Percentiles rank a stretch among this genome's conserved stretches.
Conservation (phyloP, 2,329 filamentous ascomycete genomes). For the Xylaria sp. region DNA sequence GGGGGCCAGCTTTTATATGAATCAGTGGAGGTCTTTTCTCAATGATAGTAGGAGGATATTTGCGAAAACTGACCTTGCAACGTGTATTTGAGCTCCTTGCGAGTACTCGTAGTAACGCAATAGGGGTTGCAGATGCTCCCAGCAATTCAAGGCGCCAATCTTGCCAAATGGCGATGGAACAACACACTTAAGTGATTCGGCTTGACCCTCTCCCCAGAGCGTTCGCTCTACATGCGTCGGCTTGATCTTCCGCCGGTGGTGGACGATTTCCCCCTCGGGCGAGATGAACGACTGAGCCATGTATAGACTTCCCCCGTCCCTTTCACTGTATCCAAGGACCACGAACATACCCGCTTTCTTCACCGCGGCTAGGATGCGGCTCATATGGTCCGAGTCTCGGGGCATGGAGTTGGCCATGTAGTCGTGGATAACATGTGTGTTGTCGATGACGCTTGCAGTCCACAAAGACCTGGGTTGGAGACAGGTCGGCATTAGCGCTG, state of each 20-base stretch:
- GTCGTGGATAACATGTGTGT: slow-evolving; percentile 43
- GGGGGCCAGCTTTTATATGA: slow-evolving; percentile 35
- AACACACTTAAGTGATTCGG: slow-evolving; percentile 57
- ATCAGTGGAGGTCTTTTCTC: slow-evolving; percentile 17
- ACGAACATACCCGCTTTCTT: slow-evolving; percentile 48
- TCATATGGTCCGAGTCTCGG: slow-evolving; percentile 47
- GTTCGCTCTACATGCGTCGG: slow-evolving; percentile 52
- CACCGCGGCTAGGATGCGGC: slow-evolving; percentile 44
- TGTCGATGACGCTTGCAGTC: slow-evolving; percentile 44
- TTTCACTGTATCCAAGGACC: slow-evolving; percentile 54
- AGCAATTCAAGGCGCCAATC: slow-evolving; percentile 58
- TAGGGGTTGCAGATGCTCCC: slow-evolving; percentile 60
- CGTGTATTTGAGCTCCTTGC: slow-evolving; percentile 40
- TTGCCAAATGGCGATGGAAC: slow-evolving; percentile 53
- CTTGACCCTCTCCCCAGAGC: slow-evolving; percentile 58
- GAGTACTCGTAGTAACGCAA: slow-evolving; percentile 43
- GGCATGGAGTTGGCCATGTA: slow-evolving; percentile 40
- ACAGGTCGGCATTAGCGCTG: slow-evolving; percentile 31
- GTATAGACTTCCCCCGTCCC: slow-evolving; percentile 48
- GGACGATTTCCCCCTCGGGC: slow-evolving; percentile 47
- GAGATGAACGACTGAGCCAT: slow-evolving; percentile 57
- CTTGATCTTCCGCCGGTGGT: slow-evolving; percentile 55
- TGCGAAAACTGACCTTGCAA: slow-evolving; percentile 33
- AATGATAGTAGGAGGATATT: not conserved
- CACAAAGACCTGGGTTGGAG: slow-evolving; percentile 38